These are phyloP conservation scores for Pleurotus ostreatus DNA, from an alignment of 768 basidiomycete species.

Conservation along the genomic window DNA sequence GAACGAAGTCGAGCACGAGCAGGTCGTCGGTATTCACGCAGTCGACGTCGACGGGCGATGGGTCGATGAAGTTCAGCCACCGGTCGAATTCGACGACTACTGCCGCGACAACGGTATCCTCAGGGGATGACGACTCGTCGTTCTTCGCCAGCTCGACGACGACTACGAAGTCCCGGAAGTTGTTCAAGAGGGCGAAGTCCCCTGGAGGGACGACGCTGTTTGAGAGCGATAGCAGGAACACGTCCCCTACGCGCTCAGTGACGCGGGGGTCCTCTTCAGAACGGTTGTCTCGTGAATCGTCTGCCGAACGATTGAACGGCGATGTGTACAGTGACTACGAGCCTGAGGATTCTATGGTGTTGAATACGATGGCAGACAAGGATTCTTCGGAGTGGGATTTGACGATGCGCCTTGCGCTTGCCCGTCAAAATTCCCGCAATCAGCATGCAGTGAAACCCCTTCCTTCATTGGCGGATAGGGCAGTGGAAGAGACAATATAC, in stretches of 20 bases:
- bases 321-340: slow-evolving; percentile 38
- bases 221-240: slow-evolving; percentile 24
- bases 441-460: slow-evolving; percentile 50
- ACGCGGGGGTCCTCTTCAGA: slow-evolving; percentile 7
- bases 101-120: slow-evolving; percentile 57
- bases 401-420: slow-evolving; percentile 73
- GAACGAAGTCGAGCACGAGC: slow-evolving; percentile 65
- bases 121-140: slow-evolving; percentile 58
- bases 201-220: slow-evolving; percentile 23
- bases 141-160: slow-evolving; percentile 31
- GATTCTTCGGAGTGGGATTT: slow-evolving; percentile 77
- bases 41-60: slow-evolving; percentile 64
- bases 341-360: slow-evolving; percentile 38
- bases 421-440: slow-evolving; percentile 78
- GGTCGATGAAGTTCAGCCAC: slow-evolving; percentile 67
- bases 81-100: slow-evolving; percentile 66
- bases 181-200: slow-evolving; percentile 38
- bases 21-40: slow-evolving; percentile 67
- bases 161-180: slow-evolving; percentile 45
- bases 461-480: slow-evolving; percentile 37
- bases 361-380: slow-evolving; percentile 32
- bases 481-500: slow-evolving; percentile 67
- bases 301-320: slow-evolving; percentile 13
- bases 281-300: slow-evolving; percentile 39
- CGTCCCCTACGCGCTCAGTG: slow-evolving; percentile 32